Evolutionary conservation across 1,139 yeast genomes (phyloP).

Genomic region (Taiozyma sp.): DNA sequence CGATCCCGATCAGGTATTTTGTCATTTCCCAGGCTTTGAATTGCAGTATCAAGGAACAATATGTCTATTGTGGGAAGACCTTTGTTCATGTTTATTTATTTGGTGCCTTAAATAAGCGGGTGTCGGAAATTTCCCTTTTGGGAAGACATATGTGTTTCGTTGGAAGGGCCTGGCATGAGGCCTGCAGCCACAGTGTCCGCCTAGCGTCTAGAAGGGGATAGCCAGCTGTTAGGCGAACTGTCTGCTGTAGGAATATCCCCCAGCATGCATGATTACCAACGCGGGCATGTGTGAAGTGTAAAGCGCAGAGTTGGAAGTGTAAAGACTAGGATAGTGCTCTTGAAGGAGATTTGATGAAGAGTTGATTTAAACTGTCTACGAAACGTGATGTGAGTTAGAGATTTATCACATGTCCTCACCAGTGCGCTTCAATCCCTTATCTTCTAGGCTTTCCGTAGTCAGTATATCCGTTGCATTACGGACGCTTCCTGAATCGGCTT

Average conservation of each 20-base stretch:
- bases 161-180: not conserved
- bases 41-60: not conserved
- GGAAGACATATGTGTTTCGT: not conserved
- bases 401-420: not conserved
- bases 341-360: not conserved
- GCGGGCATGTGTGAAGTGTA: not conserved
- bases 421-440: too few relatives aligned
- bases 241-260: not conserved
- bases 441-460: not conserved
- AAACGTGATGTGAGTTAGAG: not conserved
- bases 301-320: not conserved
- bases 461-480: not conserved
- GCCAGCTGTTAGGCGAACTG: not conserved
- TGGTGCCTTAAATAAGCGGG: not conserved
- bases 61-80: too few relatives aligned
- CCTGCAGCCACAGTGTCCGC: not conserved
- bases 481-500: too few relatives aligned
- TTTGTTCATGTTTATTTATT: too few relatives aligned
- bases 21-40: slow-evolving; percentile 6
- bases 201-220: not conserved
- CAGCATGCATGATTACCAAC: not conserved
- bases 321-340: too few relatives aligned
- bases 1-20: slow-evolving; percentile 33
- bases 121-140: not conserved
- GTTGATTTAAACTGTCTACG: not conserved